phyloP scores from a whole-genome alignment of 331 rosid species.

The Quercus phellos region DNA sequence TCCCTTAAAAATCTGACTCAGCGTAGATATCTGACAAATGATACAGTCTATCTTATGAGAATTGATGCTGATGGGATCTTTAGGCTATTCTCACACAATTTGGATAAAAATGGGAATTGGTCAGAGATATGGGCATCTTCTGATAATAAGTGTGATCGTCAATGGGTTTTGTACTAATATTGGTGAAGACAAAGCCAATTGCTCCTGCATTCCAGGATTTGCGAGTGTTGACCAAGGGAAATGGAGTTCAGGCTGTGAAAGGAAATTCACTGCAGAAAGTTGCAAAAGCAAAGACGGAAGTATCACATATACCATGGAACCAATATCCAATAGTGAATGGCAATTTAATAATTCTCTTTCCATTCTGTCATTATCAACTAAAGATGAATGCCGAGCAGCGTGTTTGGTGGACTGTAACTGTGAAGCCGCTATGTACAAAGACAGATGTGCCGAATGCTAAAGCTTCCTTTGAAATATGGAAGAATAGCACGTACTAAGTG shows the following conservation, averaged over 20 bases:
- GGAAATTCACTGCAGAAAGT: background rate
- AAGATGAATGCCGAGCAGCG: conserved; percentile 14
- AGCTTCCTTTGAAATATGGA: conserved; percentile 21
- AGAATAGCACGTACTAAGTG: background rate
- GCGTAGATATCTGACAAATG: background rate
- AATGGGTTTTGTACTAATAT: conserved; percentile 18
- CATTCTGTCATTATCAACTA: no score
- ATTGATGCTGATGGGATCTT: conserved; percentile 27
- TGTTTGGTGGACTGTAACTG: conserved; percentile 32
- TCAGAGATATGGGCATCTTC: conserved; percentile 11
- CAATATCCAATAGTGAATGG: background rate
- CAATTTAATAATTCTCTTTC: background rate
- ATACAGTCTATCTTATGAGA: background rate
- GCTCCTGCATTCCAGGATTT: conserved; percentile 27
- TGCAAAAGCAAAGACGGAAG: background rate
- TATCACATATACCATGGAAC: background rate
- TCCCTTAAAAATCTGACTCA: background rate
- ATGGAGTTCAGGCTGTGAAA: conserved; percentile 16
- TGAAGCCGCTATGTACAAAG: background rate
- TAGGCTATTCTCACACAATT: conserved; percentile 8
- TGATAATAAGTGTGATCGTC: background rate
- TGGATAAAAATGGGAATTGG: background rate
- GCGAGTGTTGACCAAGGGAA: background rate
- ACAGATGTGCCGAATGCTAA: background rate
- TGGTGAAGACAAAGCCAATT: background rate